Percentiles rank a stretch among this genome's conserved stretches.
These are phyloP conservation scores for Coemansia sp. DNA, from an alignment of 192 early-diverging fungal species.

Conservation along the genomic window DNA sequence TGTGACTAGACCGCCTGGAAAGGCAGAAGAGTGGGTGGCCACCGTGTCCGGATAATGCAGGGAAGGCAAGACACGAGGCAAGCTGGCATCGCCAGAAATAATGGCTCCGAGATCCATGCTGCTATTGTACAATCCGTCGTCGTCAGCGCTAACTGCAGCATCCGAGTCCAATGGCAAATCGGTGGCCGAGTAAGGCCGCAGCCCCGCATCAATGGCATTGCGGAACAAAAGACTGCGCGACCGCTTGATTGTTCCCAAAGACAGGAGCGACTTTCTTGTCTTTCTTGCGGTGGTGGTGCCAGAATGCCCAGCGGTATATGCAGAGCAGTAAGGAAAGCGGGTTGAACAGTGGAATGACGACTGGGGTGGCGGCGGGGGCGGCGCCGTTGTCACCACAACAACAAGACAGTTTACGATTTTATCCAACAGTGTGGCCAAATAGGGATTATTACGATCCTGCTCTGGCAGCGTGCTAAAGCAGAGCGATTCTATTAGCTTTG, in stretches of 20 bases:
- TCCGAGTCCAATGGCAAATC: constrained; percentile 25
- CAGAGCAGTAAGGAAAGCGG: not conserved
- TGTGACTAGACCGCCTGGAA: not conserved
- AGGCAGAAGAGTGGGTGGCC: not conserved
- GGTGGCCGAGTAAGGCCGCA: constrained; percentile 29
- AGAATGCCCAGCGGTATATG: not conserved
- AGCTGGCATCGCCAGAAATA: not conserved
- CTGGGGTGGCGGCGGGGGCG: not conserved
- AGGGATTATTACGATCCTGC: constrained; percentile 45
- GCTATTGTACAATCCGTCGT: not conserved
- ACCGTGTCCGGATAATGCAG: not conserved
- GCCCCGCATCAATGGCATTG: constrained; percentile 15
- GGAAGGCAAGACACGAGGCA: not conserved
- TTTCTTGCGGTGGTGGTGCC: not conserved
- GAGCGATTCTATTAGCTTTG: constrained; percentile 36
- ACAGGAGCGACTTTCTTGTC: not conserved
- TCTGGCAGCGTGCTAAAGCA: constrained; percentile 45
- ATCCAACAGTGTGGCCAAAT: constrained; percentile 40
- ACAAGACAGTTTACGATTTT: constrained; percentile 42
- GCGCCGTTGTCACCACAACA: not conserved
- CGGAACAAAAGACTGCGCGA: constrained; percentile 36
- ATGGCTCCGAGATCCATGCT: constrained; percentile 3
- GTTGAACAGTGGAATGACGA: not conserved
- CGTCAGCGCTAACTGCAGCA: constrained; percentile 9
- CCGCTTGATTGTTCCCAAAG: constrained; percentile 21